A percentile compares a stretch with the other conserved stretches of the same genome.
Evolutionary conservation across 192 early-diverging fungal genomes (phyloP).

Genomic region (Phycomyces blakesleeanus): DNA sequence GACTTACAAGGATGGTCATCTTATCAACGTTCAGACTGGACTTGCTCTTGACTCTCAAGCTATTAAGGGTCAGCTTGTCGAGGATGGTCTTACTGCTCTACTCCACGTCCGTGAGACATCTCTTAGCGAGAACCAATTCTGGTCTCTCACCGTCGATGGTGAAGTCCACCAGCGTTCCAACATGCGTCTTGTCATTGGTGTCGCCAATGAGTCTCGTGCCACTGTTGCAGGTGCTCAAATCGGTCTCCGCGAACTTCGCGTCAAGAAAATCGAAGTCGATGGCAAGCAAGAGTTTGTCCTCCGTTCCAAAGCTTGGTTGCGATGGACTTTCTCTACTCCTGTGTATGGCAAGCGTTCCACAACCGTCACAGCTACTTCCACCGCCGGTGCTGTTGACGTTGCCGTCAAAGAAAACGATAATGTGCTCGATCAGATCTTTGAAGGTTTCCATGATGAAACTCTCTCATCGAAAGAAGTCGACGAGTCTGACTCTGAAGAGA

Average conservation of each 20-base stretch:
- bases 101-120: constrained; percentile 9
- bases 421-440: background rate
- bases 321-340: constrained; percentile 14
- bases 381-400: background rate
- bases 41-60: constrained; percentile 9
- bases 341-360: background rate
- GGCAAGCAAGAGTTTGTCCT: constrained; percentile 7
- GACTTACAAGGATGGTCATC: constrained; percentile 17
- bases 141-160: constrained; percentile 24
- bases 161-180: constrained; percentile 14
- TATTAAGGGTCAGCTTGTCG: constrained; percentile 6
- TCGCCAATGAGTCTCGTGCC: constrained; percentile 4
- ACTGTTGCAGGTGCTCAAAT: constrained; percentile 12
- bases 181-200: constrained; percentile 12
- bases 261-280: constrained; percentile 2
- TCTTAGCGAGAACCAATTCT: constrained; percentile 15
- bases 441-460: constrained; percentile 7
- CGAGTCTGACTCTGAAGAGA: constrained; percentile 3
- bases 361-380: background rate
- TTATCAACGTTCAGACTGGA: constrained; percentile 20
- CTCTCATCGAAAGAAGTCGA: background rate
- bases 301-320: constrained; percentile 6
- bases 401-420: background rate
- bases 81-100: constrained; percentile 12
- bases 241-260: constrained; percentile 14